Evolutionary conservation across 345 rosid genomes (phyloP).

Genomic region (Eucalyptus erythrocorys): DNA sequence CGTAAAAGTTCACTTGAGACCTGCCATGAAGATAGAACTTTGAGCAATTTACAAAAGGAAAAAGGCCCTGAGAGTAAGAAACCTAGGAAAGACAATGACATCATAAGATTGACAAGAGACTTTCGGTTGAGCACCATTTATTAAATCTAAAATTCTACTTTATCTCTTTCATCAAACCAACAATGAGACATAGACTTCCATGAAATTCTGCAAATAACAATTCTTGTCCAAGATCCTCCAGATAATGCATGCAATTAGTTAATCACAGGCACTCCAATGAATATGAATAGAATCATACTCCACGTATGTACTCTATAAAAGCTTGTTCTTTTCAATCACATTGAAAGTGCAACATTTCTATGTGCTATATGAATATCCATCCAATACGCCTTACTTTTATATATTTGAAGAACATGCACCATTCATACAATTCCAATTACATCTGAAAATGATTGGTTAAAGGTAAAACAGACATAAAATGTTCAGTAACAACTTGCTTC

Average conservation of each 20-base stretch:
- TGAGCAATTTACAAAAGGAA: background rate
- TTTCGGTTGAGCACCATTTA: too few species aligned
- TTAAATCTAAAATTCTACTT: too few species aligned
- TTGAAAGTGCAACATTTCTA: background rate
- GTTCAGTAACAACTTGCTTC: background rate
- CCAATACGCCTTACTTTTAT: background rate
- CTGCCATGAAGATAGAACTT: conserved; percentile 8
- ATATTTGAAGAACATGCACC: background rate
- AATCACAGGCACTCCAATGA: background rate
- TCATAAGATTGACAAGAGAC: background rate
- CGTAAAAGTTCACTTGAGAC: conserved; percentile 31
- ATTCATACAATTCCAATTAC: background rate
- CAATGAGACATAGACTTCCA: background rate
- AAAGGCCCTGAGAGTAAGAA: background rate
- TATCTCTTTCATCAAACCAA: background rate
- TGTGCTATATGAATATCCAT: background rate
- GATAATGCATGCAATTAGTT: background rate
- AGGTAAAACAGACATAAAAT: background rate
- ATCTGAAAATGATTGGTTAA: background rate
- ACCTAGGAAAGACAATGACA: background rate
- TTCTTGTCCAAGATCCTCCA: background rate
- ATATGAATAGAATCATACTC: background rate
- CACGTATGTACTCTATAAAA: background rate
- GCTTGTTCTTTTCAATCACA: background rate
- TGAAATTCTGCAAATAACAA: background rate